These are phyloP conservation scores for Brachypodium distachyon DNA, from an alignment of 202 grass and related monocot species.

Conservation along the genomic window DNA sequence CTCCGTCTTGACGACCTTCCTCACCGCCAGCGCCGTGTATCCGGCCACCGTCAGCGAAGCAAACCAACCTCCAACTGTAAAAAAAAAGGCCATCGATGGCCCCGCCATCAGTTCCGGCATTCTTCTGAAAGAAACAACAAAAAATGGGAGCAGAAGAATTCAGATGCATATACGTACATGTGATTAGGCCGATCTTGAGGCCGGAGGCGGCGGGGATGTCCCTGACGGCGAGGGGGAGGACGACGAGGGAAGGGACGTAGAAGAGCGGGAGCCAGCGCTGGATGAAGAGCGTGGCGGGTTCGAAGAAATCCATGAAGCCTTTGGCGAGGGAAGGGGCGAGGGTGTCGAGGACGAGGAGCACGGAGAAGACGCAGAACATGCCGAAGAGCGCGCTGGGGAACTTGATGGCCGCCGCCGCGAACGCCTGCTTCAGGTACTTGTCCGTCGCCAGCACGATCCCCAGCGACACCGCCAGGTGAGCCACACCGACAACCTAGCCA, in stretches of 20 bases:
- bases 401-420: slow-evolving; percentile 69
- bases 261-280: slow-evolving; percentile 85
- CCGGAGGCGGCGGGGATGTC: slow-evolving; percentile 72
- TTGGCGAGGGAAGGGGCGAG: slow-evolving; percentile 52
- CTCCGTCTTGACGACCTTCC: slow-evolving; percentile 75
- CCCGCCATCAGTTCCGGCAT: no score
- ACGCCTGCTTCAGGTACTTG: slow-evolving; percentile 67
- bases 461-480: slow-evolving; percentile 59
- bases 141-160: no score
- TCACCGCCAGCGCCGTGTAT: slow-evolving; percentile 62
- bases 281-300: slow-evolving; percentile 79
- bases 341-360: slow-evolving; percentile 51
- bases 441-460: slow-evolving; percentile 64
- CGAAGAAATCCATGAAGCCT: slow-evolving; percentile 60
- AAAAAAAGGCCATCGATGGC: not conserved
- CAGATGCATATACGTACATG: slow-evolving; percentile 41
- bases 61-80: slow-evolving; percentile 69
- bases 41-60: slow-evolving; percentile 72
- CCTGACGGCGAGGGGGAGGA: slow-evolving; percentile 66
- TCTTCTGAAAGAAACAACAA: no score
- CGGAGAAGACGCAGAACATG: slow-evolving; percentile 92
- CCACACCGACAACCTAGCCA: slow-evolving; percentile 15
- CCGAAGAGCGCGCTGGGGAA: slow-evolving; percentile 87
- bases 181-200: slow-evolving; percentile 80
- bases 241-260: slow-evolving; percentile 86